Percentiles rank a stretch among this genome's conserved stretches.
Conservation (phyloP, 176 grass and related monocot genomes). For the Urochloa ruziziensis region DNA sequence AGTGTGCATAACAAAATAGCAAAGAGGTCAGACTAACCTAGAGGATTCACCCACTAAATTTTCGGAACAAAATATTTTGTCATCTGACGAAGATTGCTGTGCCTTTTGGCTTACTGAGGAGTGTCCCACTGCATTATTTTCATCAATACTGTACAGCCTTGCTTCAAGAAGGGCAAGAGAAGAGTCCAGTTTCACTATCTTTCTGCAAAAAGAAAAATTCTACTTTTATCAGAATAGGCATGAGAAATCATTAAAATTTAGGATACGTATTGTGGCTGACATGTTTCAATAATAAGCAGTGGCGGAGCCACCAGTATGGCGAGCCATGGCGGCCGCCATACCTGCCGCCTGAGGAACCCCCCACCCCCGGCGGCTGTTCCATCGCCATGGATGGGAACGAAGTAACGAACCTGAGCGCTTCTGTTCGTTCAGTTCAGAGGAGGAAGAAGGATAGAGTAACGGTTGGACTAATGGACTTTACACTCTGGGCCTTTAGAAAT, state of each 20-base stretch:
- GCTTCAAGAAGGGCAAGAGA: constrained; percentile 40
- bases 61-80: not conserved
- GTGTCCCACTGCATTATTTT: not conserved
- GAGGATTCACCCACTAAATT: constrained; percentile 39
- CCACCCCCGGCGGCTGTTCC: no score
- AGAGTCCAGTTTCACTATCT: constrained; percentile 36
- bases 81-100: not conserved
- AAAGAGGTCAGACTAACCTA: constrained; percentile 12
- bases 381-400: no score
- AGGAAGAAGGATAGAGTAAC: no score
- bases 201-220: constrained; percentile 14
- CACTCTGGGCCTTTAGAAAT: no score
- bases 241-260: not conserved
- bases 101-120: not conserved
- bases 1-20: not conserved
- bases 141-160: constrained; percentile 30
- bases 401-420: no score
- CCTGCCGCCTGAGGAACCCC: no score
- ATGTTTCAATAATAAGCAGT: no score
- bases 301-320: no score
- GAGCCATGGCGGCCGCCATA: no score
- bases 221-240: not conserved
- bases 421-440: no score
- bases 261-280: not conserved
- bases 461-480: no score